Evolutionary conservation across 2,329 filamentous ascomycete species (phyloP).

Genomic region (Phyllosticta citrichinensis): DNA sequence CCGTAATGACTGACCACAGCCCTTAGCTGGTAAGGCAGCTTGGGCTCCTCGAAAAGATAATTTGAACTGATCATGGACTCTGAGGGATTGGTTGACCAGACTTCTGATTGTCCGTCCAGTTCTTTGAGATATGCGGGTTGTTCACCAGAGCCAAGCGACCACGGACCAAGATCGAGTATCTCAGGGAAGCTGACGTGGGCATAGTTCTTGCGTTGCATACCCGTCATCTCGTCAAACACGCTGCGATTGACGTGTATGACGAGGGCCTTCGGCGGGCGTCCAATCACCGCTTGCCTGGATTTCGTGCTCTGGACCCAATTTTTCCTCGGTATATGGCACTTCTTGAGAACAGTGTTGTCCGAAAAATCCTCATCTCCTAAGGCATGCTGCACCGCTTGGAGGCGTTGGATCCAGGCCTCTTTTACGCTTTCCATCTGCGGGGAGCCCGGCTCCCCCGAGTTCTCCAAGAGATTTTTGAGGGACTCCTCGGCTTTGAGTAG

Average conservation of each 20-base stretch:
- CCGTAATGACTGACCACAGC: slow-evolving; percentile 85
- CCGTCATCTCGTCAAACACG: slow-evolving; percentile 76
- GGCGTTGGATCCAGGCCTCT: slow-evolving; percentile 29
- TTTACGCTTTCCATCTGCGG: background rate
- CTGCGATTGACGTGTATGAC: slow-evolving; percentile 87
- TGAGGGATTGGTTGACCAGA: slow-evolving; percentile 60
- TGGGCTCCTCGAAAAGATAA: slow-evolving; percentile 22
- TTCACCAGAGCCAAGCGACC: slow-evolving; percentile 60
- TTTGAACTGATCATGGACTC: slow-evolving; percentile 58
- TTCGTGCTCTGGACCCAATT: slow-evolving; percentile 70
- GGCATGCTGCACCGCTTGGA: slow-evolving; percentile 58
- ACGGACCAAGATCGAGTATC: slow-evolving; percentile 66
- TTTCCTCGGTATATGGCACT: slow-evolving; percentile 42
- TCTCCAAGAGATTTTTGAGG: slow-evolving; percentile 33
- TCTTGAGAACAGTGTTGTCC: slow-evolving; percentile 39
- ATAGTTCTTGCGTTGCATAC: slow-evolving; percentile 71
- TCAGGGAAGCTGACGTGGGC: slow-evolving; percentile 69
- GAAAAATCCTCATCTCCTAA: slow-evolving; percentile 73
- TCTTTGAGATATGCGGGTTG: slow-evolving; percentile 16
- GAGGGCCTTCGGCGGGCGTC: slow-evolving; percentile 68
- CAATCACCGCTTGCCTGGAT: slow-evolving; percentile 79
- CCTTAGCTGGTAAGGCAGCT: slow-evolving; percentile 58
- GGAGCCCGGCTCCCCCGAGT: background rate
- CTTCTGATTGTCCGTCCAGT: slow-evolving; percentile 40
- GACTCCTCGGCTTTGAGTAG: slow-evolving; percentile 47